phyloP scores from a whole-genome alignment of 345 rosid species.

The Populus deltoides region DNA sequence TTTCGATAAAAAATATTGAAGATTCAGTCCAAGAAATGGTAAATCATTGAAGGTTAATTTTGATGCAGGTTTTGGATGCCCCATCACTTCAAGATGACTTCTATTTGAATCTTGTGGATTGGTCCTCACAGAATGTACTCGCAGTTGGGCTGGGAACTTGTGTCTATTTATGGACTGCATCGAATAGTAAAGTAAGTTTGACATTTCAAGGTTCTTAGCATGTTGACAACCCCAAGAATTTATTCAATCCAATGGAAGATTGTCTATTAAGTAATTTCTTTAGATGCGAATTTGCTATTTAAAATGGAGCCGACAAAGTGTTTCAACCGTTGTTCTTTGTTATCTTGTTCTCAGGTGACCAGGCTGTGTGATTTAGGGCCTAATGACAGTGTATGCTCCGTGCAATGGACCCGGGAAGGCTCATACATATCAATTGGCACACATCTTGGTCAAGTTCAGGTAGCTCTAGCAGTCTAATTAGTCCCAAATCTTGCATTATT shows the following conservation, averaged over 20 bases:
- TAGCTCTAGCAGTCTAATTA: constrained; percentile 21
- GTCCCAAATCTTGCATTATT: neutral
- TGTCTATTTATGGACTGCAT: constrained; percentile 95
- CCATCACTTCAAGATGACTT: constrained; percentile 98
- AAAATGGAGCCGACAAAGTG: neutral
- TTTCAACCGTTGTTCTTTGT: neutral
- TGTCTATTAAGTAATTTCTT: neutral
- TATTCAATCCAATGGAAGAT: neutral
- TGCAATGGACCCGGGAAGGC: constrained; percentile 97
- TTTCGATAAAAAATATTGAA: neutral
- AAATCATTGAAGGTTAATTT: neutral
- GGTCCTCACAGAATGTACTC: constrained; percentile 97
- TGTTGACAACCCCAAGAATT: too few relatives aligned
- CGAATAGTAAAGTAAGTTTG: constrained; percentile 81
- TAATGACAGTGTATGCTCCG: constrained; percentile 70
- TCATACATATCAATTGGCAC: constrained; percentile 91
- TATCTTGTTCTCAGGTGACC: constrained; percentile 59
- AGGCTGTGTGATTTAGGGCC: constrained; percentile 93
- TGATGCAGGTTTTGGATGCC: constrained; percentile 87
- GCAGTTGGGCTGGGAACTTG: constrained; percentile 96
- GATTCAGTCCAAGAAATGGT: neutral
- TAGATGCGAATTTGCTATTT: neutral
- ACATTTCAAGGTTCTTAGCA: neutral
- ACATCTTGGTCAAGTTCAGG: constrained; percentile 88
- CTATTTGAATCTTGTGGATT: constrained; percentile 91